phyloP scores from a whole-genome alignment of 345 rosid species.

The Gossypium turneri region DNA sequence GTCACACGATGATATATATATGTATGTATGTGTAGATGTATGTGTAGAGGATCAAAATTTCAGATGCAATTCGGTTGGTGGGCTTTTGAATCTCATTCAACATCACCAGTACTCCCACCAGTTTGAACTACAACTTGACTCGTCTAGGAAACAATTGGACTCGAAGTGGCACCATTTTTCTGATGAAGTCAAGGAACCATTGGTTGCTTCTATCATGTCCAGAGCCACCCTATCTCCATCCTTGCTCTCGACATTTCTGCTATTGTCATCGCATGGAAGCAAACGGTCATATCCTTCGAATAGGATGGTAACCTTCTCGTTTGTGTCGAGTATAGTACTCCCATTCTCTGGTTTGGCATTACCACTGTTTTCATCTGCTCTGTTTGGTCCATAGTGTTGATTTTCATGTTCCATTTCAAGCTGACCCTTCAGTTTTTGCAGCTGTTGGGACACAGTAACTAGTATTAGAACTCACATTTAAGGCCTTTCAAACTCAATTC shows the following conservation, averaged over 20 bases:
- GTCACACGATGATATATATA: not conserved
- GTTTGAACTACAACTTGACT: conserved; percentile 26
- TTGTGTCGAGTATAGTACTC: not conserved
- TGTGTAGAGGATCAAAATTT: conserved; percentile 7
- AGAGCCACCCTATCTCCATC: conserved; percentile 16
- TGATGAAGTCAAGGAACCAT: conserved; percentile 21
- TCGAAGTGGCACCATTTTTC: conserved; percentile 23
- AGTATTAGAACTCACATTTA: not conserved
- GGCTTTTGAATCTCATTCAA: not conserved
- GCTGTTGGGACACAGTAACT: conserved; percentile 19
- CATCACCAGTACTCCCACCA: conserved; percentile 31
- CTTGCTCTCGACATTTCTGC: conserved; percentile 6
- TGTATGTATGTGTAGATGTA: not conserved
- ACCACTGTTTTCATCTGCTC: conserved; percentile 5
- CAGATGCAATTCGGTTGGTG: not conserved
- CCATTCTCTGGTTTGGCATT: conserved; percentile 9
- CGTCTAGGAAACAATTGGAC: conserved; percentile 13
- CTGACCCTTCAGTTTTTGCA: conserved; percentile 23
- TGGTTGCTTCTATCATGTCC: conserved; percentile 10
- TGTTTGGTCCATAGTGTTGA: not conserved
- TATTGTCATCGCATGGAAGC: conserved; percentile 1
- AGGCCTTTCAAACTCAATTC: not conserved
- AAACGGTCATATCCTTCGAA: conserved; percentile 1
- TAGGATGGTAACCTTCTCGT: not conserved
- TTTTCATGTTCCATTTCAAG: conserved; percentile 8